Base-by-base conservation (phyloP, 208 protist species). In the Leishmania aethiopica region DNA sequence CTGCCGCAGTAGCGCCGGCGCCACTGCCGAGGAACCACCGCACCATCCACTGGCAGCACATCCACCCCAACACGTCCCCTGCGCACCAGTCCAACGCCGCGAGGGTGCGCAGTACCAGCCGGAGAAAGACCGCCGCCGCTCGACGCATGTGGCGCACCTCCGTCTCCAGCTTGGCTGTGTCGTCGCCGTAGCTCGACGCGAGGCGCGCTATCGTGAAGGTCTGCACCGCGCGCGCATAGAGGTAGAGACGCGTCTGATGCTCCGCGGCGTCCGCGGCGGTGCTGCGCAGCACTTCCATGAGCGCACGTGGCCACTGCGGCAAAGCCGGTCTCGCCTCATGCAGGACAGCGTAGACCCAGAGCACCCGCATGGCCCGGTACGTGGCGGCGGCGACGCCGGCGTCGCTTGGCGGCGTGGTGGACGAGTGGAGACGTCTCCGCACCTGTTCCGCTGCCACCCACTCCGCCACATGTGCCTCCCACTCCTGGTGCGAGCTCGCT, bases 31-130 rank as follows among this genome's bases (percentile, higher is more conserved):
- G 78, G 55, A 86, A 83, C 72, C 78, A 86, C 1, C 53, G 78
- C 32, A 73, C 42, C 51, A 82, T 77, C 83, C 83, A 86, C 45
- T 64, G 73, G 32, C 40, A 47, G 40, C 83, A 86, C 47, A 59
- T 51, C 67, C 83, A 35, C 11, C 83, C 78, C 19, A 67, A 11
- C 35, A 28, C 67, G 49, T 86, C 75, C 10, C 74, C 83, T 15
- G 78, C 73, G 75, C 64, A 67, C 83, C 83, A 86, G 78, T 86
- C 83, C 32, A 86, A 37, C 75, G 82, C 83, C 45, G 64, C 49
- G 25, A 86, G 57, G 28, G 64, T 59, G 3, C 75, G 78, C 25
- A 86, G 67, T 11, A 83, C 57, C 19, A 86, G 57, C 25, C 78
- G 83, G 2, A 75, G 35, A 40, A 83, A 81, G n/a, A 77, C 69